Evolutionary conservation across 2,329 filamentous ascomycete species (phyloP), one percentile per base, ranked within the genome.

Genomic region (Catunica adiposa): DNA sequence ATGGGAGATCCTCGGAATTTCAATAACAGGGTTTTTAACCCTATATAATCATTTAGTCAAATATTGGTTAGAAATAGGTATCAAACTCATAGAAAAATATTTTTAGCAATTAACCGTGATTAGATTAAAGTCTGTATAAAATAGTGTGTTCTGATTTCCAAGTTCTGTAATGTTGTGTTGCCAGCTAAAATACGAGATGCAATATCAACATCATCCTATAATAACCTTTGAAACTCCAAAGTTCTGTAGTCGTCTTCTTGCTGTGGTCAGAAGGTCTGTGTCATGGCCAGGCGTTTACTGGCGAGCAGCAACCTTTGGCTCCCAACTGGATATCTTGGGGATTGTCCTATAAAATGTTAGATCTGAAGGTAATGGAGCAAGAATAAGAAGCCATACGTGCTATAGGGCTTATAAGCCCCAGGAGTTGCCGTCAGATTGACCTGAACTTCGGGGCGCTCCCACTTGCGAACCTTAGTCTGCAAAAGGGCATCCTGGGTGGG

Each of bases 401-500:
- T 95, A 72, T 96, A 98, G 34, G 92, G 81, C 75, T 86, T 94
- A 75, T 83, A 98, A 42, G 89, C 89, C 58, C 78, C 87, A 60
- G 84, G 79, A 60, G 78, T 84, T 65, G 76, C 72, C 26, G 92
- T 96, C 63, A 80, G 73, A 68, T 87, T 92, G 60, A 85, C 82
- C 60, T 82, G 73, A 65, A 90, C 67, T 72, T 77, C 76, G 56
- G 76, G 74, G 58, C 82, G 75, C 68, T 95, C 89, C 85, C 89
- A 97, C 38, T 74, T 68, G 60, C 88, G 79, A 50, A 80, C 69
- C 62, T 80, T 75, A 54, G 81, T 72, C 63, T 81, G 77, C 60
- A 94, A 66, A 60, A 92, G 69, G 54, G 82, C 73, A 67, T 98
- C 92, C 65, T 84, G 70, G 38, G 75, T 79, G 1, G 92, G 92